Base-by-base conservation (phyloP, 805 yeast species). In the Wickerhamiella shivajii region DNA sequence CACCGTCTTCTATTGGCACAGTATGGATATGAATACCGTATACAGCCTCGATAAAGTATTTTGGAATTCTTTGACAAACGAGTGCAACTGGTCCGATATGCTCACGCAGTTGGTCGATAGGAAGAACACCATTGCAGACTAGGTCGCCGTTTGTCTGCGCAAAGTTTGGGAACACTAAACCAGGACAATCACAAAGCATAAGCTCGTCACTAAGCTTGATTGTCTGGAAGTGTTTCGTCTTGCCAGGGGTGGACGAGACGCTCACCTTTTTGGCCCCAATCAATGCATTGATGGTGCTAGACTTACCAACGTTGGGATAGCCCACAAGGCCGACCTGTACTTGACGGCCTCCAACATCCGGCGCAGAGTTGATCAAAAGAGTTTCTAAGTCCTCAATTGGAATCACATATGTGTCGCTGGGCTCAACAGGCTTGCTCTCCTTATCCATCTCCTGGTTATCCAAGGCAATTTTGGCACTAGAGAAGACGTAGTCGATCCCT, bases 191-290 rank as follows among this genome's bases (percentile, higher is more conserved):
- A 59, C 97, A 90, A 34, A 90, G 64, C 44, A 84, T 66, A 2
- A 90, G 90, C 23, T 77, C 67, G 33, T 77, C 79, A 1, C 94
- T 72, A 28, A 90, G 66, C 51, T 72, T 70, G 41, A 90, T 85
- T 1, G 99, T 90, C 63, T 90, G 99, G 67, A 90, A 90, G 65
- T 90, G 99, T 55, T 90, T 90, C 10, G 99, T 90, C 55, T 90
- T 90, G 62, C 99, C 99, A 10, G 99, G 99, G 1, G 98, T 90
- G 1, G 97, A 67, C 2, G 97, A 87, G 24, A 90, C 99, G 2
- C 96, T 84, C n/a, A 90, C 99, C 55, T 81, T 85, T 52, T 90
- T 90, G 13, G 96, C 74, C 10, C 98, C 98, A 29, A 87, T 90
- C 26, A 90, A 64, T 0, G 98, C 96, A 56, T 90, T 90, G 49